These are phyloP conservation scores for Arthroderma uncinatum DNA, from an alignment of 2,329 filamentous ascomycete genomes.

Conservation along the genomic window DNA sequence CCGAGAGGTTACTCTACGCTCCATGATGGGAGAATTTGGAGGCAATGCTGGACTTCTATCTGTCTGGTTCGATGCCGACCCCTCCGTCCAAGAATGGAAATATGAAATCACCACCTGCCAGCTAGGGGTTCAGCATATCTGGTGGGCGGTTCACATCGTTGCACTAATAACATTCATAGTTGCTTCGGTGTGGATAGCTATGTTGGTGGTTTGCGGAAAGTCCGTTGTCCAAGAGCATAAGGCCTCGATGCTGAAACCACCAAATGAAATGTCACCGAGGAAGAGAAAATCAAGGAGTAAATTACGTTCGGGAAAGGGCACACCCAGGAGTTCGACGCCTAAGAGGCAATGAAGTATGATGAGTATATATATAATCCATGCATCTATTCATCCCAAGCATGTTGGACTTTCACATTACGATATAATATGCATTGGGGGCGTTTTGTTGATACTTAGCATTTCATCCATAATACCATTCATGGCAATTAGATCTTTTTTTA, in stretches of 20 bases:
- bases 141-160: slow-evolving; percentile 80
- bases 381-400: not conserved
- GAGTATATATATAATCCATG: not conserved
- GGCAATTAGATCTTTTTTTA: not conserved
- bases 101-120: slow-evolving; percentile 70
- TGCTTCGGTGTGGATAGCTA: slow-evolving; percentile 17
- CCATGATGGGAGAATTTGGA: slow-evolving; percentile 97
- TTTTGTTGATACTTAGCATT: not conserved
- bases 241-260: slow-evolving; percentile 20
- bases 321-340: no score
- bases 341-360: not conserved
- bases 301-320: not conserved
- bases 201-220: not conserved
- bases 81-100: slow-evolving; percentile 57
- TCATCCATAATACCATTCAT: not conserved
- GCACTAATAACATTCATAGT: slow-evolving; percentile 44
- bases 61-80: slow-evolving; percentile 69
- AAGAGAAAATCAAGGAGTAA: not conserved
- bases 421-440: not conserved
- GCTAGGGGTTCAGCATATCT: slow-evolving; percentile 77
- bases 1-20: slow-evolving; percentile 82
- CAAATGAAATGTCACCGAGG: slow-evolving; percentile 4
- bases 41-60: slow-evolving; percentile 83
- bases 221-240: not conserved
- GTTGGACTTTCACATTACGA: not conserved